Base-by-base conservation (phyloP, 805 yeast genomes). In the Citeromyces nyonsensis region DNA sequence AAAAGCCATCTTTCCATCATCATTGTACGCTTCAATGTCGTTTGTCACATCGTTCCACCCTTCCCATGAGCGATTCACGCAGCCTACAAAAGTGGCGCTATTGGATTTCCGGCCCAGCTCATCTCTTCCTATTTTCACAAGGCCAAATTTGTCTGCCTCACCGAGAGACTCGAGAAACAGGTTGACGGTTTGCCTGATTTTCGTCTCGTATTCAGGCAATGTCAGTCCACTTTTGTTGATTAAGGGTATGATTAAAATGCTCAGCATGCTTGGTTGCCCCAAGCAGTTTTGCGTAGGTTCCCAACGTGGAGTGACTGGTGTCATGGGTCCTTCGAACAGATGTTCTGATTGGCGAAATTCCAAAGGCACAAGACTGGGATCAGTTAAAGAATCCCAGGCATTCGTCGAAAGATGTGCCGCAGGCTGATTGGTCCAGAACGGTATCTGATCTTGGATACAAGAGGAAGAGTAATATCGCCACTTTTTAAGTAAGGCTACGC, bases 21-120 rank as follows among this genome's bases (percentile, higher is more conserved):
- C 13, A 29, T n/a, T 25, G 18, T 20, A 22, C 10, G 26, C 28
- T 11, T 20, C 25, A 8, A 36, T 20, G 3, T 32, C 33, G 8
- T 27, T 29, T 9, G 34, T 18, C 4, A 34, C 26, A 4, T 32
- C 35, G 3, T 25, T 31, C 39, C 39, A 36, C 7, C 27, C 37
- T 9, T 5, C 11, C 37, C 37, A 36, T 13, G 25, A 9, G 10
- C 33, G 35, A 9, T 10, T 14, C 3, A 30, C 24, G 11, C 24
- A 28, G 12, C 39, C 39, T 9, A 27, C 28, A 24, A 15, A 36
- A 4, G 28, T 30, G 15, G 33, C 33, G 4, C 13, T 11, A 9
- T 30, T 30, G 10, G 27, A 14, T 10, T 29, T 15, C 11, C 7
- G n/a, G 7, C 10, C 20, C n/a, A 29, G 20, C 6, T 24, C 35